These are phyloP conservation scores for Wallemia mellicola DNA, from an alignment of 1,284 basidiomycete genomes.

Conservation along the genomic window DNA sequence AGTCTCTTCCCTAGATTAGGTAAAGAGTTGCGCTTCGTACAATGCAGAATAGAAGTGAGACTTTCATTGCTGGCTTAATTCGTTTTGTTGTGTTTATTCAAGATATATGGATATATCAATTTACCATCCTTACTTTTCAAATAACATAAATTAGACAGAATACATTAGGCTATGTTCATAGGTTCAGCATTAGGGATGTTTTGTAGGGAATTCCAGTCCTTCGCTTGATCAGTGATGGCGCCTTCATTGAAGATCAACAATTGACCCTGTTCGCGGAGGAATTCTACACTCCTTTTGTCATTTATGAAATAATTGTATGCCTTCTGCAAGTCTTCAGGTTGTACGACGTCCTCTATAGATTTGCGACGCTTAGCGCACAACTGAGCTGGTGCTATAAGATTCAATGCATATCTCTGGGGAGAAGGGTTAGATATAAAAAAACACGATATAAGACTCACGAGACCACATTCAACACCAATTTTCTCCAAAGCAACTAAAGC, in stretches of 20 bases:
- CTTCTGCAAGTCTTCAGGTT: constrained; percentile 49
- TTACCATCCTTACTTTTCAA: no score
- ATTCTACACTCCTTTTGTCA: constrained; percentile 76
- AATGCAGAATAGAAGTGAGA: no score
- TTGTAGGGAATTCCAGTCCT: no score
- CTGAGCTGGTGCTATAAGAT: constrained; percentile 68
- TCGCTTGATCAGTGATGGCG: not conserved
- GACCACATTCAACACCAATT: constrained; percentile 35
- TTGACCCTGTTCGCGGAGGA: constrained; percentile 54
- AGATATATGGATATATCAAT: no score
- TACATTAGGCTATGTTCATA: no score
- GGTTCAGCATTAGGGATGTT: no score
- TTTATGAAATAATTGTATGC: constrained; percentile 81
- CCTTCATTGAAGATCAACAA: constrained; percentile 24
- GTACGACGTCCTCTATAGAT: constrained; percentile 28
- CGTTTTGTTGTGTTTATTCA: no score
- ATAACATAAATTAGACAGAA: no score
- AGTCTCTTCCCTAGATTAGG: no score
- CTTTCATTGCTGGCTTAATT: no score
- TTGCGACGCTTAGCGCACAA: constrained; percentile 56
- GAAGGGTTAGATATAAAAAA: not conserved
- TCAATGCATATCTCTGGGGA: constrained; percentile 49
- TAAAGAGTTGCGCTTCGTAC: no score
- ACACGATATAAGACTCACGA: not conserved
- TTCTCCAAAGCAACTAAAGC: constrained; percentile 48